Base-by-base conservation (phyloP, 2,329 filamentous ascomycete species). In the Monilinia vaccinii-corymbosi region DNA sequence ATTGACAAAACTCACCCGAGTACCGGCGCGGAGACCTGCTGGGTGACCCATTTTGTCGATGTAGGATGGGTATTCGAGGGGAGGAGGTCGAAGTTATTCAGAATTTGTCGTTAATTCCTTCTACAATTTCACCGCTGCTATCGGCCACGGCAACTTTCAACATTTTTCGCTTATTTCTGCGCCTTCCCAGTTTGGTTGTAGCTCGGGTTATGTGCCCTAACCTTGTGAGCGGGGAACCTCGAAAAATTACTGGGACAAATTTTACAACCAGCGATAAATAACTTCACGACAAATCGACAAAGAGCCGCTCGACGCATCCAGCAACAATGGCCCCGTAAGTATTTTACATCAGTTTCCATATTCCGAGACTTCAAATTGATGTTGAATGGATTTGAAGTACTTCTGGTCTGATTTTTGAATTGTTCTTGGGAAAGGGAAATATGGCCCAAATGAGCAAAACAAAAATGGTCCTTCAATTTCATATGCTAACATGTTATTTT, bases 11-110 rank as follows among this genome's bases (percentile, higher is more conserved):
- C 85, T 71, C 85, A 88, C 85, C 79, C 89, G 88, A 79, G 89
- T 93, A 79, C 89, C 89, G 76, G 87, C 83, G 78, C 89, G 85
- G 75, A 92, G 85, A 91, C 89, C 89, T 80, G 86, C 85, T 74
- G 89, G 84, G 82, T 92, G 88, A 75, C 73, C 75, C 71, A 75
- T 77, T 72, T 76, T 77, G 65, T 67, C 67, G 61, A 63, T 62
- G 18, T 58, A 49, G 47, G 38, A 61, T 63, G 61, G 58, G 62
- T 58, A 57, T 71, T 49, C 18, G 56, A 55, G 36, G 61, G 53
- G 40, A 55, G 48, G 48, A 55, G 48, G 48, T 59, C 57, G 52
- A 60, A 56, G 47, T 65, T 62, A 62, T 65, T 58, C 61, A 56
- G 32, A 31, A 52, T 48, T 57, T 60, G 56, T 60, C 49, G 46